Conservation (phyloP, 2,329 filamentous ascomycete species). For the Cladosporium colombiae region DNA sequence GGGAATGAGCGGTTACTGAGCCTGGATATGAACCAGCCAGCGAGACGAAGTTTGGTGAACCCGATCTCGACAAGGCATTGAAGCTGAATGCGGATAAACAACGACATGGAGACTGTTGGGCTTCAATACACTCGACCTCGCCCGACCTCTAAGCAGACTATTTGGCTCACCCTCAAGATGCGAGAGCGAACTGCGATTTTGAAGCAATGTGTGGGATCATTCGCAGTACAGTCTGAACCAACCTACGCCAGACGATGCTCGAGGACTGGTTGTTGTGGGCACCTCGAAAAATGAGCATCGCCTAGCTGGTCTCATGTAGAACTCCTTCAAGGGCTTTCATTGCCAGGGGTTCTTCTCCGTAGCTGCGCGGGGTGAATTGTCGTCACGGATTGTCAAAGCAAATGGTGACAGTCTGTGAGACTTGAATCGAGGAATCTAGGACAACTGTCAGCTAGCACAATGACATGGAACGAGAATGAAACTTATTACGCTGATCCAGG, state of each 20-base stretch:
- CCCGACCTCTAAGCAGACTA: too few species aligned
- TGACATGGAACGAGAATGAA: too few species aligned
- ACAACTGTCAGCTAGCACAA: not conserved
- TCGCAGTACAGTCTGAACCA: not conserved
- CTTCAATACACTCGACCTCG: not conserved
- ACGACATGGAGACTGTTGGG: not conserved
- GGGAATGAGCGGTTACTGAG: not conserved
- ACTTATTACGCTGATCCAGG: not conserved
- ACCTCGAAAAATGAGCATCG: too few species aligned
- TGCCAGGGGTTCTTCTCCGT: not conserved
- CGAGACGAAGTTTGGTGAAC: not conserved
- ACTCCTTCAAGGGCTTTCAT: too few species aligned
- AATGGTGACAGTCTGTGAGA: not conserved
- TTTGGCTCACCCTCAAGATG: not conserved
- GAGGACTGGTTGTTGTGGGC: too few species aligned
- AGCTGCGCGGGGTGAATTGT: not conserved
- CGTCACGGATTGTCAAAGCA: not conserved
- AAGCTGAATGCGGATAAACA: not conserved
- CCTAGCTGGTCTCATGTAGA: too few species aligned
- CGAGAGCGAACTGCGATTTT: not conserved
- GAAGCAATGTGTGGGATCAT: not conserved
- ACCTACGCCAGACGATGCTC: too few species aligned
- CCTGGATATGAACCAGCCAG: not conserved
- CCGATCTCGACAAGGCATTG: not conserved
- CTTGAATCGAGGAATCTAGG: not conserved